Conservation (phyloP, 768 basidiomycete genomes). For the Phanerodontia chrysosporium region DNA sequence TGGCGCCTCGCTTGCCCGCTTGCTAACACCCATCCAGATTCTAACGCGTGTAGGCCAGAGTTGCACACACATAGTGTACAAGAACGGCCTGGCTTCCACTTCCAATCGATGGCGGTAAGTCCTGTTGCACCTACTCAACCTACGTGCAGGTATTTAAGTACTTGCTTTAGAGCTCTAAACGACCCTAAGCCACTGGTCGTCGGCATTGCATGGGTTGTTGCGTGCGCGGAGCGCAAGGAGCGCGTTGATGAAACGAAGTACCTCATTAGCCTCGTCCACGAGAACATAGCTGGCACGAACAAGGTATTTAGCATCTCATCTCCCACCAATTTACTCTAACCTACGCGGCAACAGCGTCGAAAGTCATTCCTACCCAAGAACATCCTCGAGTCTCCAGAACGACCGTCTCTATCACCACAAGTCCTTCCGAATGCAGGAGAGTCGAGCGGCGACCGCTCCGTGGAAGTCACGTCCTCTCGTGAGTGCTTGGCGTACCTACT, state of each 20-base stretch:
- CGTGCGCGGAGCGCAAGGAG: slow-evolving; percentile 68
- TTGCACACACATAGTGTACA: slow-evolving; percentile 83
- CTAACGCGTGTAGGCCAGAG: slow-evolving; percentile 57
- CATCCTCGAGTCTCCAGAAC: slow-evolving; percentile 26
- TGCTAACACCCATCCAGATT: slow-evolving; percentile 41
- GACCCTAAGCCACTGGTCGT: slow-evolving; percentile 73
- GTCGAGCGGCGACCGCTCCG: neutral
- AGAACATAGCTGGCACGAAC: slow-evolving; percentile 54
- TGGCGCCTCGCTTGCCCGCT: neutral
- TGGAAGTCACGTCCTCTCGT: slow-evolving; percentile 17
- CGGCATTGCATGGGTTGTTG: slow-evolving; percentile 86
- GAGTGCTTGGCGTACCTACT: neutral
- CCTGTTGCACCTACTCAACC: neutral
- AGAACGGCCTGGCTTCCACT: slow-evolving; percentile 76
- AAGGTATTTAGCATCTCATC: slow-evolving; percentile 51
- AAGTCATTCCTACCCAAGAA: slow-evolving; percentile 66
- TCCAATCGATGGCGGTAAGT: slow-evolving; percentile 64
- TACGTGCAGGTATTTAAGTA: too few relatives aligned
- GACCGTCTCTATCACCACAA: neutral
- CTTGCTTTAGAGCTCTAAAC: slow-evolving; percentile 44
- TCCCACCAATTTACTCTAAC: slow-evolving; percentile 7
- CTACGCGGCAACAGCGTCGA: slow-evolving; percentile 46
- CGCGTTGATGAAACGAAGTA: slow-evolving; percentile 64
- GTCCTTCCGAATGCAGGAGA: neutral
- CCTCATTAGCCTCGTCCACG: slow-evolving; percentile 54